Base-by-base conservation (phyloP, 2,329 filamentous ascomycete species). In the Penicillium sp. region DNA sequence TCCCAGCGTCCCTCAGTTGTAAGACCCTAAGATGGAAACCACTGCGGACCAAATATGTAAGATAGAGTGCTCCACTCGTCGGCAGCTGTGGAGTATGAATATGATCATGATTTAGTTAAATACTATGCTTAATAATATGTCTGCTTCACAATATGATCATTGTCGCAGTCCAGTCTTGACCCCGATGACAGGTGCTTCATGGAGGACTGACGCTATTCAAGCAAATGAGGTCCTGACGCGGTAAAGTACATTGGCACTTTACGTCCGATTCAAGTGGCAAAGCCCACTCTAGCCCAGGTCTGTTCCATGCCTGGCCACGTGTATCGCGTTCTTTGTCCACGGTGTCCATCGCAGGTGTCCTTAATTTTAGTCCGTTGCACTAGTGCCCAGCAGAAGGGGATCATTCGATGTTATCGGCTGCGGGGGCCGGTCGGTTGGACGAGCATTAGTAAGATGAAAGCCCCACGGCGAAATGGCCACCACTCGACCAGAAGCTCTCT, bases 281-380 rank as follows among this genome's bases (percentile, higher is more conserved):
- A 48, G 16, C 35, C 26, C 4, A 22, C 45, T 49, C 53, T 10
- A 49, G 25, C 35, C 48, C 30, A 46, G 57, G 45, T 57, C 51
- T 35, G 43, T 55, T 61, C 56, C 60, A 61, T 58, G 56, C 54
- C 55, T 51, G 42, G 63, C 61, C 63, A 65, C 63, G 61, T 48
- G 61, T 60, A 14, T 30, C 42, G n/a, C 19, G 11, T 53, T 60
- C n/a, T 35, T 45, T 52, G 28, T 51, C 48, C 16, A 26, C 30
- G 14, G 35, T 6, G 10, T 5, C 48, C 30, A 35, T 51, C 14
- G 45, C 6, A 16, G 45, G 16, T 13, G 7, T 30, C 26, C 45
- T 30, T 48, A 30, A 30, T 48, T 5, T 5, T 19, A 48, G 25
- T n/a, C 4, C 25, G 10, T 48, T 8, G 11, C 26, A 22, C 40